Percentiles rank a stretch among this genome's conserved stretches.
These are phyloP conservation scores for Sporothrix brunneoviolacea DNA, from an alignment of 2,329 filamentous ascomycete genomes.

Conservation along the genomic window DNA sequence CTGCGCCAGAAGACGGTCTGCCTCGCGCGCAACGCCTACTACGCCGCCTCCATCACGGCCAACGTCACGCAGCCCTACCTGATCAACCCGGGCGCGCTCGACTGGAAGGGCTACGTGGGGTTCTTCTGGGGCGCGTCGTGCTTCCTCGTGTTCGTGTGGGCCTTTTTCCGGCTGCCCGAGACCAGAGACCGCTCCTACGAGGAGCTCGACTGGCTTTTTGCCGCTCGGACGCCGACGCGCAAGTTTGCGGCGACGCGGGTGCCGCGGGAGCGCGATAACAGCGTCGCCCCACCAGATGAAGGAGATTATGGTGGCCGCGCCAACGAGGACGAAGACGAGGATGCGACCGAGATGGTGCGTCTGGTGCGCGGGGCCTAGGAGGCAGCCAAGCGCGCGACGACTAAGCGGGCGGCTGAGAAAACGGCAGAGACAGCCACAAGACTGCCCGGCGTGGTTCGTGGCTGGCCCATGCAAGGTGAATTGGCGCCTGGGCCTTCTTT, in stretches of 20 bases:
- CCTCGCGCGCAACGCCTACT: slow-evolving; percentile 26
- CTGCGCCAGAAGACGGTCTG: slow-evolving; percentile 29
- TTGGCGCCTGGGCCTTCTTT: too few species aligned
- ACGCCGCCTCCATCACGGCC: slow-evolving; percentile 21
- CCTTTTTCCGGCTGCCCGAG: slow-evolving; percentile 48
- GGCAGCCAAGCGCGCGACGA: too few species aligned
- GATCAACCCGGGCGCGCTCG: slow-evolving; percentile 36
- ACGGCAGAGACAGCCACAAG: too few species aligned
- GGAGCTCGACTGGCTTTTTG: slow-evolving; percentile 51
- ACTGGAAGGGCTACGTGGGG: slow-evolving; percentile 42
- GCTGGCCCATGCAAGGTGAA: too few species aligned
- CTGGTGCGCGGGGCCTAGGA: neutral
- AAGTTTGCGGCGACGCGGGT: slow-evolving; percentile 15
- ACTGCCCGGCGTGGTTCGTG: too few species aligned
- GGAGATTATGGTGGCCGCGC: neutral
- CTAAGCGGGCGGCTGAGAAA: too few species aligned
- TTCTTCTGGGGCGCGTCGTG: slow-evolving; percentile 42
- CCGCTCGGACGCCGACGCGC: slow-evolving; percentile 35
- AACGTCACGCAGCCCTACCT: slow-evolving; percentile 26
- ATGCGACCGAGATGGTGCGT: neutral
- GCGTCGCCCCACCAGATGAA: too few species aligned
- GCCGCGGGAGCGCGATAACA: too few species aligned
- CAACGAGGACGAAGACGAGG: neutral
- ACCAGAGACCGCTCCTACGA: slow-evolving; percentile 40
- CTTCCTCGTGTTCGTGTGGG: slow-evolving; percentile 40